phyloP scores from a whole-genome alignment of 2,329 filamentous ascomycete genomes.

The Aspergillus flavus region DNA sequence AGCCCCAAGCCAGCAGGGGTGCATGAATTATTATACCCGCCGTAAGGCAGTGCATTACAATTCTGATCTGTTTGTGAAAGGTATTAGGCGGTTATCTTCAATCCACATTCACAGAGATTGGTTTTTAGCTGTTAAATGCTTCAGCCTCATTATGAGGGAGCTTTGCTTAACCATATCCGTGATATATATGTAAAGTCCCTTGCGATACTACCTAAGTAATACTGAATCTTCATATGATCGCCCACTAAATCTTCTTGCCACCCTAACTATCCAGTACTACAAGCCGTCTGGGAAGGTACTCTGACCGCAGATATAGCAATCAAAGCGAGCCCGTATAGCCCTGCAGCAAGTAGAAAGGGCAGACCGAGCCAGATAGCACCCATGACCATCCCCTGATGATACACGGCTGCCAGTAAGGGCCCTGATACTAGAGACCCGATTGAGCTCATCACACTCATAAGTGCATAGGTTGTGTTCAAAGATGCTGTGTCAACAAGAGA shows the following conservation, averaged over 20 bases:
- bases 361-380: background rate
- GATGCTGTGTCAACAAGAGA: background rate
- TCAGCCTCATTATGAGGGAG: too few relatives aligned
- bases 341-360: background rate
- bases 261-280: background rate
- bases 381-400: background rate
- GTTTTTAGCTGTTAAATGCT: too few relatives aligned
- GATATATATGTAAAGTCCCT: too few relatives aligned
- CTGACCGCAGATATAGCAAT: background rate
- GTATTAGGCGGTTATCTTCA: too few relatives aligned
- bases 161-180: too few relatives aligned
- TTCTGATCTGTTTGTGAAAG: too few relatives aligned
- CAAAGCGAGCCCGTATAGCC: background rate
- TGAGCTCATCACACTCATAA: background rate
- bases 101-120: too few relatives aligned
- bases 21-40: too few relatives aligned
- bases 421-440: background rate
- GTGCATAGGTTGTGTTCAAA: background rate
- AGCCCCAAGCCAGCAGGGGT: too few relatives aligned
- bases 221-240: too few relatives aligned
- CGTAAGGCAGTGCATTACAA: too few relatives aligned
- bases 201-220: too few relatives aligned
- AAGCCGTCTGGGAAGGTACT: background rate
- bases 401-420: background rate
- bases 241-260: background rate